Base-by-base conservation (phyloP, 495 filamentous ascomycete genomes). In the Chaetomium tenue region DNA sequence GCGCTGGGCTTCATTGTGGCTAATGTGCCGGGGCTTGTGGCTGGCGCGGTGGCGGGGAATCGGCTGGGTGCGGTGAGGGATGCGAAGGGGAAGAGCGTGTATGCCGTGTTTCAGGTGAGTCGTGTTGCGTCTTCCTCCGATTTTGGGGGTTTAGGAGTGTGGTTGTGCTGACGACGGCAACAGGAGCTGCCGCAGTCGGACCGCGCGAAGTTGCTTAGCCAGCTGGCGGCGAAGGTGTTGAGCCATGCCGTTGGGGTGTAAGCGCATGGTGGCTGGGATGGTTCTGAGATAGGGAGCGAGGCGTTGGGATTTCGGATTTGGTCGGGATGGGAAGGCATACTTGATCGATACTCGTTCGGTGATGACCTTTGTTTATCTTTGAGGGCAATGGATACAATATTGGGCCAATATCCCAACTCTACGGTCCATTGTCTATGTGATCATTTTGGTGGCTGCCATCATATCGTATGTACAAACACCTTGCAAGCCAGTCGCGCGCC, bases 1-100 rank as follows among this genome's bases (percentile, higher is more conserved):
- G 91, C 91, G 7, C 83, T 98, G 74, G 94, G 94, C 0, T 98
- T 97, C 69, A 98, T 98, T 68, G 84, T 97, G 4, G 94, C 87
- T 8, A 98, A 97, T 71, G 82, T 96, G 22, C 91, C 94, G 0
- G 94, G 94, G 0, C 85, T 91, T 61, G 65, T 98, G 23, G 95
- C 93, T 18, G 94, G 94, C 5, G 92, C 91, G 1, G 92, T 97
- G 23, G 94, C 93, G 5, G 94, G 94, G 40, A 98, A 97, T 73
- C 79, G 92, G 58, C 73, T 98, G 9, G 94, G 94, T 15, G 90
- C 91, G 5, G 84, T 98, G 5, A 81, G 94, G 48, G 94, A 98
- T 79, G 84, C 89, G 18, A 89, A 87, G 76, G 93, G 93, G 12
- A 97, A 97, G 87, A 94, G 90, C 77, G 95, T 98, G 23, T 98